Conservation (phyloP, 805 yeast genomes). For the Nakazawaea wickerhamii region DNA sequence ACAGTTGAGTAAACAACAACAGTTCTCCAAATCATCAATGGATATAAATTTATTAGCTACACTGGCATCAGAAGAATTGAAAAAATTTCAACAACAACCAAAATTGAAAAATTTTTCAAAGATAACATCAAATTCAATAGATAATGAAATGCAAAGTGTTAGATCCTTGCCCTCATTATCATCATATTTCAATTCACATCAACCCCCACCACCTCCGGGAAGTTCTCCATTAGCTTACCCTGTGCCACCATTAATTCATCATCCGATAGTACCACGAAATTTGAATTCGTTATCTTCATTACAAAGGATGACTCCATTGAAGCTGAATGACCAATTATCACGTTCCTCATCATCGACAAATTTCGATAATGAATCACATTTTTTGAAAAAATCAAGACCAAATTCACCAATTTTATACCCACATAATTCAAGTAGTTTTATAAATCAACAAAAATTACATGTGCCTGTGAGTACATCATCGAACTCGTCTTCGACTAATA, state of each 20-base stretch:
- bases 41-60: slow-evolving; percentile 48
- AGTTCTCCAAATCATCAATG: slow-evolving; percentile 19
- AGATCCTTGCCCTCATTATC: slow-evolving; percentile 49
- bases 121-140: slow-evolving; percentile 11
- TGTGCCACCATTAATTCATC: background rate
- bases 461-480: background rate
- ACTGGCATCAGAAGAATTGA: slow-evolving; percentile 51
- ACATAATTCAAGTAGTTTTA: background rate
- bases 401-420: slow-evolving; percentile 32
- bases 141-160: slow-evolving; percentile 29
- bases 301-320: slow-evolving; percentile 40
- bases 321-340: slow-evolving; percentile 17
- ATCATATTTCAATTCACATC: slow-evolving; percentile 33
- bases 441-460: background rate
- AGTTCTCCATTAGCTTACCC: background rate
- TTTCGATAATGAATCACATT: slow-evolving; percentile 27
- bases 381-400: slow-evolving; percentile 44
- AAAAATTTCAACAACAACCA: slow-evolving; percentile 30
- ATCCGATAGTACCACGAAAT: slow-evolving; percentile 20
- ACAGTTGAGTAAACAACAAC: background rate
- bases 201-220: slow-evolving; percentile 8
- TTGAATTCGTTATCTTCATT: slow-evolving; percentile 36
- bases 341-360: slow-evolving; percentile 38
- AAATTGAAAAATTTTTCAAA: background rate
- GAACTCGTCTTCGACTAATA: slow-evolving; percentile 1